These are phyloP conservation scores for Penicillium paradoxum DNA, from an alignment of 495 filamentous ascomycete genomes.

Conservation along the genomic window DNA sequence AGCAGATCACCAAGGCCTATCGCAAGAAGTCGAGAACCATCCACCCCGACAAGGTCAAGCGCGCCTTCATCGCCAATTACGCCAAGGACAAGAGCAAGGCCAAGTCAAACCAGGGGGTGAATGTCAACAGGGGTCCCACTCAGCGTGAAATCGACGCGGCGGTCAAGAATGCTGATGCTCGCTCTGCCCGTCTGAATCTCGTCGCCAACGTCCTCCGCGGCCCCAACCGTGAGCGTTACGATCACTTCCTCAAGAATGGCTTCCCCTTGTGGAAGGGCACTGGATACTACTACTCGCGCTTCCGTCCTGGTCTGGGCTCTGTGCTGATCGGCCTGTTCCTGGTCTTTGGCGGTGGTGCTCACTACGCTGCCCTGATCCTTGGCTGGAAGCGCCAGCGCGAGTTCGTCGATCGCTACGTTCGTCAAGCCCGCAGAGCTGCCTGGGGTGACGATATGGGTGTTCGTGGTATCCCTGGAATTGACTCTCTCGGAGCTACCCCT, in stretches of 20 bases:
- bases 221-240: slow-evolving; percentile 75
- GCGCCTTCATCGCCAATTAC: slow-evolving; percentile 69
- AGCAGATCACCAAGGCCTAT: slow-evolving; percentile 91
- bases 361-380: slow-evolving; percentile 79
- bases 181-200: slow-evolving; percentile 76
- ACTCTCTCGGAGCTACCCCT: slow-evolving; percentile 39
- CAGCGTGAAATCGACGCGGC: slow-evolving; percentile 65
- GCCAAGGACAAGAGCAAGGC: slow-evolving; percentile 56
- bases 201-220: slow-evolving; percentile 83
- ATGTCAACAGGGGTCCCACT: slow-evolving; percentile 66
- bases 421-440: slow-evolving; percentile 77
- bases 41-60: slow-evolving; percentile 94
- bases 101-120: slow-evolving; percentile 53
- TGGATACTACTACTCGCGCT: slow-evolving; percentile 94
- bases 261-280: slow-evolving; percentile 97
- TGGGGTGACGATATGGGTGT: slow-evolving; percentile 78
- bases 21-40: slow-evolving; percentile 74
- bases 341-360: slow-evolving; percentile 73
- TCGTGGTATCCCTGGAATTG: slow-evolving; percentile 61
- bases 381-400: slow-evolving; percentile 83
- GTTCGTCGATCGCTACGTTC: slow-evolving; percentile 87
- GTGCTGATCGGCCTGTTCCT: slow-evolving; percentile 82
- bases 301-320: slow-evolving; percentile 80
- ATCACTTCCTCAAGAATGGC: slow-evolving; percentile 89
- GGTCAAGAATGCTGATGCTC: slow-evolving; percentile 71